Base-by-base conservation (phyloP, 257 asterid species). In the Leonotis leonurus region DNA sequence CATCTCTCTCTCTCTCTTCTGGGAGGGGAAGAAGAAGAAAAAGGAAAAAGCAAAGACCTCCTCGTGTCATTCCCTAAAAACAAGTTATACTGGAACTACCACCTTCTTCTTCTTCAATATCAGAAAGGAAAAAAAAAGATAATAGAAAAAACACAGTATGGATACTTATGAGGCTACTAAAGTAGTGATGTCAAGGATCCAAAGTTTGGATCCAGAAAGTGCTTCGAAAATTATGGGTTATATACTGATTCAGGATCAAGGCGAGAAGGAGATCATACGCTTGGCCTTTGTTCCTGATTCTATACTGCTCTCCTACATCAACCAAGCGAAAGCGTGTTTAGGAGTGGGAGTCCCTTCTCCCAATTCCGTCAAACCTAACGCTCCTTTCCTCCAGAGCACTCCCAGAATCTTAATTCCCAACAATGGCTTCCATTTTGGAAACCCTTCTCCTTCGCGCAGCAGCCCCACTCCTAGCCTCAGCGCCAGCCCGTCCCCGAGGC, bases 201-300 rank as follows among this genome's bases (percentile, higher is more conserved):
- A 85, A 33, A 68, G 41, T 7, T 50, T 93, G 81, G 99, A 89
- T 83, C 96, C 91, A 10, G 94, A 89, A 50, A 85, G 83, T 69
- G 97, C 96, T 17, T 81, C 97, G 0, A 93, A 81, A 79, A 93
- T 93, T 85, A 87, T 92, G 78, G 97, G 99, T 9, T 87, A 79
- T 44, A 79, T 93, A 26, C 88, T 93, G 43, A 79, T 90, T 32
- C 99, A 89, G 56, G 97, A 89, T 80, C 89, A 85, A 33, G 95
- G 96, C 2, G 95, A 93, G 69, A 82, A 89, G 67, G 97, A 93
- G 78, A 81, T 93, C 75, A 85, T 93, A 62, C 79, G 99, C 33
- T 65, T 93, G 30, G 96, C 99, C 27, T 88, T 83, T 66, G 85
- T 84, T 9, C 90, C 99, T 1, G 96, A 93, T 14, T 56, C 82